Conservation (phyloP, 108 stramenopile genomes). For the Skeletonema marinoi region DNA sequence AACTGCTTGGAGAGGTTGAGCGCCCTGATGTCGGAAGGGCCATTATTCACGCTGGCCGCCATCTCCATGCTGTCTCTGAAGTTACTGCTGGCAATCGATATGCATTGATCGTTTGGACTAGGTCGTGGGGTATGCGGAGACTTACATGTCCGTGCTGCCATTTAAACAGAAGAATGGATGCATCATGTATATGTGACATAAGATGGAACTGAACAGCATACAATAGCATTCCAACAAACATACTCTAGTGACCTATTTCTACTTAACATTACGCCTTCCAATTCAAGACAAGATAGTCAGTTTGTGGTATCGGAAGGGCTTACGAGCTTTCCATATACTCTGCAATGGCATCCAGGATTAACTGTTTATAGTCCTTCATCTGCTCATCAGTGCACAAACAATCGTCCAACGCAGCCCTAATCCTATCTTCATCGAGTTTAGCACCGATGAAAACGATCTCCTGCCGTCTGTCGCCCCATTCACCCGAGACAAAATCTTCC, state of each 20-base stretch:
- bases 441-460: constrained; percentile 78
- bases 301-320: not conserved
- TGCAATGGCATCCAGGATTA: constrained; percentile 11
- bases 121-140: constrained; percentile 62
- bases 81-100: constrained; percentile 75
- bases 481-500: constrained; percentile 74
- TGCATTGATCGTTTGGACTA: constrained; percentile 78
- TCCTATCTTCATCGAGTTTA: constrained; percentile 33
- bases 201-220: constrained; percentile 62
- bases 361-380: constrained; percentile 38
- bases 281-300: not conserved
- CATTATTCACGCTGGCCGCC: constrained; percentile 76
- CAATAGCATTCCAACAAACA: not conserved
- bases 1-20: constrained; percentile 46
- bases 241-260: constrained; percentile 3
- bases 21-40: constrained; percentile 62
- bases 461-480: constrained; percentile 73
- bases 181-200: constrained; percentile 54
- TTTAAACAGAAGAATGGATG: constrained; percentile 63
- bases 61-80: constrained; percentile 76
- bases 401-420: constrained; percentile 45
- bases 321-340: constrained; percentile 5
- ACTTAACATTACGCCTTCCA: too few species aligned
- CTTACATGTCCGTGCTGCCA: constrained; percentile 81
- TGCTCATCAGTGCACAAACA: constrained; percentile 58